These are phyloP conservation scores for Sarocladiaceae sp. DNA, from an alignment of 2,329 filamentous ascomycete genomes.

Conservation along the genomic window DNA sequence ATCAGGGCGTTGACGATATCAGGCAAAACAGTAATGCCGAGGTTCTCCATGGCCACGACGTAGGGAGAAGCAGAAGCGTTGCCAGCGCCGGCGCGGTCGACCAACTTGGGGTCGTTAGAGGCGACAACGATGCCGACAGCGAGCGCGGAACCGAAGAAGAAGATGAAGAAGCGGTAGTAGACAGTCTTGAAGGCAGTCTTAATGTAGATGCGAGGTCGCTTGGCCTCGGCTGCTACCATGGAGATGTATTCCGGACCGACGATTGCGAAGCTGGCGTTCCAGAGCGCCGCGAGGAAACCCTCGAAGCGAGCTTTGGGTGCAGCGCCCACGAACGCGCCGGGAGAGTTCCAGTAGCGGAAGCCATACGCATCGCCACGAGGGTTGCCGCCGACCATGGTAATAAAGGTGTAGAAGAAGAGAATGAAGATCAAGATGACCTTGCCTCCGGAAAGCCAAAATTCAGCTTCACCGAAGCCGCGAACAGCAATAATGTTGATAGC, in stretches of 20 bases:
- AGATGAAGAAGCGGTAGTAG: slow-evolving; percentile 66
- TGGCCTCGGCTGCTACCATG: slow-evolving; percentile 65
- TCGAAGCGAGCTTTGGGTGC: slow-evolving; percentile 52
- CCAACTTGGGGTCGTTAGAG: slow-evolving; percentile 55
- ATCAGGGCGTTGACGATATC: slow-evolving; percentile 53
- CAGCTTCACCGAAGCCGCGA: slow-evolving; percentile 64
- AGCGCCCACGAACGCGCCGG: slow-evolving; percentile 33
- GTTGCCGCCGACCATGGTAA: slow-evolving; percentile 76
- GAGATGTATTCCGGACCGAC: slow-evolving; percentile 65
- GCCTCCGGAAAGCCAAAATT: slow-evolving; percentile 63
- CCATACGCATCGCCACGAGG: slow-evolving; percentile 65
- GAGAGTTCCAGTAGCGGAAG: slow-evolving; percentile 61
- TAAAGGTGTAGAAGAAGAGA: slow-evolving; percentile 70
- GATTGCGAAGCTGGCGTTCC: slow-evolving; percentile 59
- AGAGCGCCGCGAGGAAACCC: slow-evolving; percentile 65
- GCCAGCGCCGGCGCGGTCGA: slow-evolving; percentile 12
- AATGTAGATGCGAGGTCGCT: slow-evolving; percentile 59
- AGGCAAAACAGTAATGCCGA: slow-evolving; percentile 49
- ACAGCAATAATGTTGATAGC: slow-evolving; percentile 62
- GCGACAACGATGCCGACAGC: slow-evolving; percentile 63
- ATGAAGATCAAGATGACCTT: slow-evolving; percentile 65
- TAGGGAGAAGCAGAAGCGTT: slow-evolving; percentile 52
- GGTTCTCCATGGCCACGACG: slow-evolving; percentile 52
- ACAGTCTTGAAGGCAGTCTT: slow-evolving; percentile 69
- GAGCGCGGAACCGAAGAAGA: slow-evolving; percentile 67